Base-by-base conservation (phyloP, 1,139 yeast species). In the Wickerhamiella infanticola region DNA sequence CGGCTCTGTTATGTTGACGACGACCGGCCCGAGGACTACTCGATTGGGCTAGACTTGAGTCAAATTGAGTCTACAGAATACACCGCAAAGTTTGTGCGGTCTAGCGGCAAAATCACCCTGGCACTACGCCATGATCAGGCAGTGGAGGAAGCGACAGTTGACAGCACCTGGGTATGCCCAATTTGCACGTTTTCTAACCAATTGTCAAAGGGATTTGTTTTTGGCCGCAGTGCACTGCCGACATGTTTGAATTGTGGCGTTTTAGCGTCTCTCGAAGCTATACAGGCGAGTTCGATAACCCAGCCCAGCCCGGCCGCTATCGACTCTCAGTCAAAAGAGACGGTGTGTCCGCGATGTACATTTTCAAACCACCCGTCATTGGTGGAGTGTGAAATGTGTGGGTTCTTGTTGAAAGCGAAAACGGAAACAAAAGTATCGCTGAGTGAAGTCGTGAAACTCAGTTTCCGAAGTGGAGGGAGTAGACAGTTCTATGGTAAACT, bases 361-460 rank as follows among this genome's bases (percentile, higher is more conserved):
- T 90, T 88, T 57, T 66, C 75, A 13, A 90, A 90, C 59, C 95
- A 88, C 60, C 82, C 88, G 0, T 75, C 83, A 3, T 66, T 90
- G 68, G 66, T 71, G 42, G 70, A 68, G 51, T 90, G 98, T 61
- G 98, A 90, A 61, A 73, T 90, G 59, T 90, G 97, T 64, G 95
- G 95, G 0, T 68, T 80, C 0, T 70, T 72, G 41, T 64, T 83
- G 29, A 62, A 67, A 2, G 57, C 65, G 3, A 57, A 61, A 3
- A 55, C 60, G 24, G 54, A 53, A 45, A 61, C 60, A 6, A 51
- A 53, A 31, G 47, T 39, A 8, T 26, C 31, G 7, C 42, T 48
- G 3, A 49, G 51, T 4, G 37, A 45, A 7, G 29, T 29, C 13
- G 48, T 51, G 37, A 59, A 60, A 44, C 47, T 65, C 35, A 63